A percentile compares a stretch with the other conserved stretches of the same genome.
These are phyloP conservation scores for Rhodotorula diobovata DNA, from an alignment of 768 basidiomycete species.

Conservation along the genomic window DNA sequence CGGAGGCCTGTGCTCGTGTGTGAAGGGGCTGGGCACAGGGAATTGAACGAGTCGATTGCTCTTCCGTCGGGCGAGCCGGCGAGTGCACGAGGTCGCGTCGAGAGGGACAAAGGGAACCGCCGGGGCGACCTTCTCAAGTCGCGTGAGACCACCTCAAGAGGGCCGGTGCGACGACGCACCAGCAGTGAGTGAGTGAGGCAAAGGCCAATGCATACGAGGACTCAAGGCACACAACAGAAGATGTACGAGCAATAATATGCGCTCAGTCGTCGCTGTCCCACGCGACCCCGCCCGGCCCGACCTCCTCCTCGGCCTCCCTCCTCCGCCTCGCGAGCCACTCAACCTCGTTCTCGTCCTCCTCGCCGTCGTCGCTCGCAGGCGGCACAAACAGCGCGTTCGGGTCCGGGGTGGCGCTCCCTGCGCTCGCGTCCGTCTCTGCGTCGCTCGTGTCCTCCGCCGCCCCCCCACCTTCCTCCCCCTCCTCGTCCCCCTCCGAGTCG, in stretches of 20 bases:
- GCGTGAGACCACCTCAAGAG: no score
- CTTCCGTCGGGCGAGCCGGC: no score
- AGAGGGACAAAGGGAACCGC: background rate
- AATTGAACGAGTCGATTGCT: no score
- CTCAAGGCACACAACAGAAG: background rate
- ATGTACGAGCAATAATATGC: background rate
- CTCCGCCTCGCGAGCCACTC: background rate
- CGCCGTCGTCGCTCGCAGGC: background rate
- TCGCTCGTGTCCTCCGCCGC: background rate
- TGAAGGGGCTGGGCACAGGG: no score
- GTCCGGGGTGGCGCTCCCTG: background rate
- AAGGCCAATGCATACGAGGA: background rate
- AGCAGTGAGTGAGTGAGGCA: no score
- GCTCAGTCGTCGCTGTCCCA: slow-evolving; percentile 2
- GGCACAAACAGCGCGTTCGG: slow-evolving; percentile 4
- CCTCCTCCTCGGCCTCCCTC: background rate
- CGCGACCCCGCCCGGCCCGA: no score
- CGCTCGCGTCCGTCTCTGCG: background rate
- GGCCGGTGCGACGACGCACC: no score
- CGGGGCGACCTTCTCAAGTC: background rate
- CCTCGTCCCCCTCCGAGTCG: background rate
- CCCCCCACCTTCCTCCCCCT: background rate
- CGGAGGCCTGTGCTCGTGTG: no score
- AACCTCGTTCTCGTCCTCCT: background rate
- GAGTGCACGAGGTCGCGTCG: background rate